Base-by-base conservation (phyloP, 2,329 filamentous ascomycete species). In the Fusarium sp. region DNA sequence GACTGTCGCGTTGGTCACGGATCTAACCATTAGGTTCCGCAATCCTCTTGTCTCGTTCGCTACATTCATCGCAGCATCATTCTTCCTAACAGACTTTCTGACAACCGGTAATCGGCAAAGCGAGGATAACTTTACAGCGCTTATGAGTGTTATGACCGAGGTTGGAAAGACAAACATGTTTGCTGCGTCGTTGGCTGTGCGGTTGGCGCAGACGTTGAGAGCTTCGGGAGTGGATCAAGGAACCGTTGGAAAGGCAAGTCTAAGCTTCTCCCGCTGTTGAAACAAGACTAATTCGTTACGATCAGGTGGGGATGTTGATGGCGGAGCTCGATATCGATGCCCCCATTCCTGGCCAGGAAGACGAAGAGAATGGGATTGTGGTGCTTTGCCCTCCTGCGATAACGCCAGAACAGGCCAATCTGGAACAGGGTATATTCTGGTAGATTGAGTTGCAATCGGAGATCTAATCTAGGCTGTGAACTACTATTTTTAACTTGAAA, bases 201-300 rank as follows among this genome's bases (percentile, higher is more conserved):
- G 32, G 78, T 91, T 74, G 92, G 93, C 10, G 86, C 88, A 71
- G 4, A 46, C 96, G 92, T 77, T 97, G 92, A 59, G 44, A 14
- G 32, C 59, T 7, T 68, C 64, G 18, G 68, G 67, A 10, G 46
- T 57, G 7, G 59, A 71, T 47, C 52, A 41, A 7, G 45, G 14
- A 6, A 64, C 67, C 4, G 57, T 45, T 22, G 69, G 54, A 34
- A 71, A 69, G 67, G 68, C 57, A 4, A 16, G 61, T 30, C 5
- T 7, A 32, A 18, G 8, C 13, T 4, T 12, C 4, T 6, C 14
- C 3, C 4, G 3, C 3, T 7, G 14, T 25, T 9, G 13, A 27
- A 27, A 32, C 9, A 24, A 1, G 1, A 14, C 25, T 48, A 51
- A 57, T 13, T 6, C 22, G 0, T 3, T 8, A 34, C 20, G 1